Conservation (phyloP, 1,284 basidiomycete genomes). For the Pseudozyma pruni region DNA sequence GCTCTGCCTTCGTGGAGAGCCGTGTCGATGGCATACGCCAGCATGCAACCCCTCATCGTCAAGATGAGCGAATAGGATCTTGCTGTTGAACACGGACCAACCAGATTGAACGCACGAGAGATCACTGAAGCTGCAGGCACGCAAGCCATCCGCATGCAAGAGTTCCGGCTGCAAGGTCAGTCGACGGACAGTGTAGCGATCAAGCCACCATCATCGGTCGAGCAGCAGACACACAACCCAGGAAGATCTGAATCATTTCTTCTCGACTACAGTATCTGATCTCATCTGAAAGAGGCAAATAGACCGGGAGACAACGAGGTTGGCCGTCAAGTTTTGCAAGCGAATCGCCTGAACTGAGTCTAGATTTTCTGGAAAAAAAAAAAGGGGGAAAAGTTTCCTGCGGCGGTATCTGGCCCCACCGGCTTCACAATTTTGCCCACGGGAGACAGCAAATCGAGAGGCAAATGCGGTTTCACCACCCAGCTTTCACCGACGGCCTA, state of each 20-base stretch:
- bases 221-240: no score
- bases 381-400: background rate
- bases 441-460: no score
- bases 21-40: background rate
- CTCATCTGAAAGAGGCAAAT: background rate
- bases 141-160: background rate
- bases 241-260: no score
- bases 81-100: no score
- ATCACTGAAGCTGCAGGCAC: no score
- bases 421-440: no score
- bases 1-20: background rate
- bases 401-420: constrained; percentile 18
- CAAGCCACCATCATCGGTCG: no score
- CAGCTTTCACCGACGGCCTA: constrained; percentile 30
- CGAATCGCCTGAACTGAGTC: constrained; percentile 10
- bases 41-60: background rate
- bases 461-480: constrained; percentile 4
- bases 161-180: no score
- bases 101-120: no score
- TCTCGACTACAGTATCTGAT: background rate
- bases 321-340: background rate
- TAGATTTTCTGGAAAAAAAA: constrained; percentile 15
- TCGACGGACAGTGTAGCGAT: background rate
- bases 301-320: background rate
- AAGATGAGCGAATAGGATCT: no score